phyloP scores from a whole-genome alignment of 2,329 filamentous ascomycete species.

The Epichloe uncinata region DNA sequence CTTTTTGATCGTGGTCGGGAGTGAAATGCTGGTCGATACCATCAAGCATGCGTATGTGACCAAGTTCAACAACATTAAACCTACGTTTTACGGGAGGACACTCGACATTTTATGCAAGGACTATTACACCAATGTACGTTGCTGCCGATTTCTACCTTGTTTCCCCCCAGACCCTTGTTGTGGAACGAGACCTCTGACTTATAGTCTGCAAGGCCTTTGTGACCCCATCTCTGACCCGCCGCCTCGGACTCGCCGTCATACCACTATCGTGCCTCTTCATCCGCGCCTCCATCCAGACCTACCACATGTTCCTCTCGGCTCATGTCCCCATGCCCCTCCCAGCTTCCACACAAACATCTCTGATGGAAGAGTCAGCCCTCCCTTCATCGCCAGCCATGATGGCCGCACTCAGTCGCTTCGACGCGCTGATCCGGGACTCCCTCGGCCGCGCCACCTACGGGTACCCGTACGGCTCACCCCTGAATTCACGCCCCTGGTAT shows the following conservation, averaged over 20 bases:
- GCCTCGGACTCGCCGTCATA: conserved; percentile 81
- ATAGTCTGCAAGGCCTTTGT: conserved; percentile 56
- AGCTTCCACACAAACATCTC: conserved; percentile 50
- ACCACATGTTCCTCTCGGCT: conserved; percentile 92
- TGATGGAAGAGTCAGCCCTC: conserved; percentile 48
- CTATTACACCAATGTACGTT: conserved; percentile 79
- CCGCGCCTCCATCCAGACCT: conserved; percentile 85
- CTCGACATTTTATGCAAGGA: conserved; percentile 93
- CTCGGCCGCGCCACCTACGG: conserved; percentile 62
- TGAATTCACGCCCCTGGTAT: conserved; percentile 31
- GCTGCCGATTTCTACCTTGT: background rate
- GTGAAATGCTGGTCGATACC: conserved; percentile 93
- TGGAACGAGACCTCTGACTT: background rate
- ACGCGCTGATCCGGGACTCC: conserved; percentile 60
- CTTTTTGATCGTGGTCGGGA: conserved; percentile 86
- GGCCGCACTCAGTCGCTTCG: conserved; percentile 66
- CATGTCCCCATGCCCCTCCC: conserved; percentile 64
- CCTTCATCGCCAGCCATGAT: conserved; percentile 61
- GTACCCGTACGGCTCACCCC: conserved; percentile 29
- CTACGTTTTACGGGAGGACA: conserved; percentile 76
- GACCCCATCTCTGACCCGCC: conserved; percentile 77
- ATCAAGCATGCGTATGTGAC: conserved; percentile 96
- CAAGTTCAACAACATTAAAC: conserved; percentile 97
- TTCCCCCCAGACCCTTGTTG: background rate
- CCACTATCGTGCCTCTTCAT: conserved; percentile 93